Base-by-base conservation (phyloP, 306 rosid genomes). In the Vicia faba region DNA sequence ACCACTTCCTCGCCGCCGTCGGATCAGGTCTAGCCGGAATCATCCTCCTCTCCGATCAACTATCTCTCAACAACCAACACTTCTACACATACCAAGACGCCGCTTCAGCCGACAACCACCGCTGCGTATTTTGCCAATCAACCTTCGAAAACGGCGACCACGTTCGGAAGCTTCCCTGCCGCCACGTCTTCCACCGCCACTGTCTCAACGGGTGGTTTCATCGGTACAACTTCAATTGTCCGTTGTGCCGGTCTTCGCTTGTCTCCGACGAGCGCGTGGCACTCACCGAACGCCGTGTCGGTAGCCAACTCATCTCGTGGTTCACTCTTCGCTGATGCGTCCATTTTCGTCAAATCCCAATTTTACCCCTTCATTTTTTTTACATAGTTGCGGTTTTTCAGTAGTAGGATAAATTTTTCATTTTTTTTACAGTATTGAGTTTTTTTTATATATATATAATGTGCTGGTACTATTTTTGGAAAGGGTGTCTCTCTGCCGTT, bases 161-260 rank as follows among this genome's bases (percentile, higher is more conserved):
- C 29, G 91, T 93, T 31, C 89, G 96, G 3, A 70, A 66, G 81
- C 93, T 93, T 0, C 69, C 84, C 1, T 93, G 98, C 81, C 84
- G 80, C 48, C 98, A 93, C 73, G 83, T 86, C 0, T 93, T 89
- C 77, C 98, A 93, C 77, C 83, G 80, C 68, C 74, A 74, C 13
- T 93, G 98, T 78, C 83, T 93, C 64, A 91, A 93, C 20, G 91
- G 84, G 0, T 93, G 98, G 91, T 91, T 93, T 14, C 81, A 73
- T 39, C 88, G 84, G 38, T 78, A 76, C 73, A 89, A 88, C 65
- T 88, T 93, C 73, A 93, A 69, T 68, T 93, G 98, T 66, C 98
- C 98, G 3, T 69, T 88, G 38, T 93, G 98, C 64, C 98, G 98
- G 28, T 80, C 79, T 4, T 77, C 93, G 0, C 81, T 87, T 8